Base-by-base conservation (phyloP, 1,139 yeast genomes). In the Arxiozyma slooffiae region DNA sequence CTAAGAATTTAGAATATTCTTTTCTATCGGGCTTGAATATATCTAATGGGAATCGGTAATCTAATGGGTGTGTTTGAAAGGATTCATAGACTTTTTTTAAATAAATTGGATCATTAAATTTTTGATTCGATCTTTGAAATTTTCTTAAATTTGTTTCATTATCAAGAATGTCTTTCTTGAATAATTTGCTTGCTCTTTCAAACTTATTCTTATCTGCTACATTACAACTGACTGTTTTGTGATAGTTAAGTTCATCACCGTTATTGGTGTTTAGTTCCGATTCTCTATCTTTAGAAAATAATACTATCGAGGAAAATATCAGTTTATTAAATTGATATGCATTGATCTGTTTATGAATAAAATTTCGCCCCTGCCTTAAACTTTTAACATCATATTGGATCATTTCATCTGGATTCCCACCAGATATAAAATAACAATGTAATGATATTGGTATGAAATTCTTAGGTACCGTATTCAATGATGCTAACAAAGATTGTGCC, bases 401-500 rank as follows among this genome's bases (percentile, higher is more conserved):
- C 16, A 79, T 79, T 1, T 68, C 58, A 1, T 61, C 59, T 1
- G 76, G 70, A 47, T 74, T 71, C 0, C 89, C 92, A 7, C 76
- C 73, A 21, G 66, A 61, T 14, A 79, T 55, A 57, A 78, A 79
- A 59, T 76, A 77, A 43, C 79, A 75, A 56, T 78, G 82, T 47
- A 77, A 55, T 4, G 81, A 75, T 42, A 74, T 72, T 8, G 81
- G 81, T 40, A 67, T 66, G 64, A 75, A 78, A 44, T 64, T 57
- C 3, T 59, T 65, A 2, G 71, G 70, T 6, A 69, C 70, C 1
- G 78, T 74, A 46, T 71, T 76, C 40, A 81, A 71, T 1, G 86
- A 85, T 1, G 89, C 90, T 54, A 79, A 67, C 8, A 85, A 67
- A 1, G 90, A 71, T 62, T 85, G 95, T 1, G 88, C 86, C 44